Base-by-base conservation (phyloP, 176 grass and related monocot genomes). In the Metroxylon sagu region DNA sequence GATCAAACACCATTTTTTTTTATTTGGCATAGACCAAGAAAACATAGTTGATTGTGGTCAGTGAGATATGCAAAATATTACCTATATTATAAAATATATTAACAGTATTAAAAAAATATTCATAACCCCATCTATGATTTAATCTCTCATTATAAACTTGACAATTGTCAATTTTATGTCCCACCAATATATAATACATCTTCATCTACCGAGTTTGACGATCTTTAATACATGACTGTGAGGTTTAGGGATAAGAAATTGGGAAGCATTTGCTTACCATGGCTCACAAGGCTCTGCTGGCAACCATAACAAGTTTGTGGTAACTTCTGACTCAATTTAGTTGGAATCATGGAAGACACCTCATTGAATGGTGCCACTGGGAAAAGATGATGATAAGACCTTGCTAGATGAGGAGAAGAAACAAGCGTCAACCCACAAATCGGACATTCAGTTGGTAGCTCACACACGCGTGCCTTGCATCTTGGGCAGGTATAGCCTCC, bases 371-470 rank as follows among this genome's bases (percentile, higher is more conserved):
- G 87, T 57, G 78, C 43, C 74, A 93, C 85, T 6, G 88, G 94
- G 68, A 98, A 98, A 4, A 98, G 81, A 85, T 98, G 94, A 62
- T 98, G 94, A 70, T 98, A 98, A 27, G 93, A 98, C 53, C 88
- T 79, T 65, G 94, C 94, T 17, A 98, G 50, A 72, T 98, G 94
- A 25, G 94, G 94, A 60, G 94, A 98, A 63, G 88, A 92, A 52
- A 98, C 94, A 29, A 98, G 76, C 25, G 94, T 93, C 64, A 98
- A 66, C 19, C 94, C 94, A 64, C 94, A 98, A 4, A 87, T 92
- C 64, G 61, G 79, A 29, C 94, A 98, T 71, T 85, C 94, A 52
- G 82, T 79, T 52, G 94, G 94, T 71, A 98, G 85, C 60, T 98
- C 94, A 10, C 94, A 98, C 5, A 89, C 88, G 62, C 86, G 89